These are phyloP conservation scores for Cryptosporidium sp. DNA, from an alignment of 169 alveolate genomes.

Conservation along the genomic window DNA sequence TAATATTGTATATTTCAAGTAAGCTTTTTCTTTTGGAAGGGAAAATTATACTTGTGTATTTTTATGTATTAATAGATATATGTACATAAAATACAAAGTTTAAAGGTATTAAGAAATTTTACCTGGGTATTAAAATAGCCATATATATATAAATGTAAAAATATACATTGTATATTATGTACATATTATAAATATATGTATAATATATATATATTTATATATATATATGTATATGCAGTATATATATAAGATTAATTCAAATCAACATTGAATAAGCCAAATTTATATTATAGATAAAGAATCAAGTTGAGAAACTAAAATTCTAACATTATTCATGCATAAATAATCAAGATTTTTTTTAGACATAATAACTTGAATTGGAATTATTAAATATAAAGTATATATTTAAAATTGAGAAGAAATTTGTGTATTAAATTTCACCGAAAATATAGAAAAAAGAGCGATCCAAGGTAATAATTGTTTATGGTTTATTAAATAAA, in stretches of 20 bases:
- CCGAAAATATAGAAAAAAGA: neutral
- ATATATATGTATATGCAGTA: too few relatives aligned
- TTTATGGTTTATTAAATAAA: neutral
- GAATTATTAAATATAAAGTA: neutral
- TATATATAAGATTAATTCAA: neutral
- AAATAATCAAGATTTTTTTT: neutral
- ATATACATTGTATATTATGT: neutral
- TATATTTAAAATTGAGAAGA: too few relatives aligned
- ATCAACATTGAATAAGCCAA: neutral
- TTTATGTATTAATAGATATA: neutral
- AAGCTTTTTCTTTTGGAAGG: neutral
- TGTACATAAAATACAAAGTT: too few relatives aligned
- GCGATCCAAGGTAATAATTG: neutral
- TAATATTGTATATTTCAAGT: neutral
- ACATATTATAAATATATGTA: neutral
- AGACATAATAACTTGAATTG: neutral
- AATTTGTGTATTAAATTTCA: too few relatives aligned
- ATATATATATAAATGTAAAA: neutral
- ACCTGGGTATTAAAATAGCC: neutral
- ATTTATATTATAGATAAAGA: too few relatives aligned
- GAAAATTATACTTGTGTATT: neutral
- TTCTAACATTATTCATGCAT: neutral
- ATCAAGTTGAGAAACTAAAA: neutral
- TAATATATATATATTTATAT: too few relatives aligned
- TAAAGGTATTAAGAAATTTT: neutral